phyloP scores from a whole-genome alignment of 1,139 yeast species.

The Saccharomyces hybrid region DNA sequence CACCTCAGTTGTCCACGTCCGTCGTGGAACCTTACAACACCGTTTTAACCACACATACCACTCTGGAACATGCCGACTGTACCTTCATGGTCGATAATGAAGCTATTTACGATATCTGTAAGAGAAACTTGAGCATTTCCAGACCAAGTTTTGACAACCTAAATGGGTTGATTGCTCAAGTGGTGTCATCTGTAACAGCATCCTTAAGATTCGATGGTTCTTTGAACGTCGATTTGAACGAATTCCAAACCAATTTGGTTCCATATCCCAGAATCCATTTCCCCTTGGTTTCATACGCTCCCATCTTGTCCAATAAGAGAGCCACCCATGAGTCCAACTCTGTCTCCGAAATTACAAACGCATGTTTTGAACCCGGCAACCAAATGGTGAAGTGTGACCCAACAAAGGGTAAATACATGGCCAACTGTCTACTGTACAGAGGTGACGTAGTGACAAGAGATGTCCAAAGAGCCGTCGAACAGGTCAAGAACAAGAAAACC shows the following conservation, averaged over 20 bases:
- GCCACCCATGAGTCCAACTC: slow-evolving; percentile 87
- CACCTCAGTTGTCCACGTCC: slow-evolving; percentile 92
- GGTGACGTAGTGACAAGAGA: slow-evolving; percentile 98
- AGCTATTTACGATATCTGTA: slow-evolving; percentile 97
- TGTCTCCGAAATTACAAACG: slow-evolving; percentile 89
- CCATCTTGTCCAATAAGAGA: slow-evolving; percentile 85
- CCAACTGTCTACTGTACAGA: slow-evolving; percentile 92
- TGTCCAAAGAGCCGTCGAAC: slow-evolving; percentile 90
- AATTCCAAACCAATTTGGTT: slow-evolving; percentile 94
- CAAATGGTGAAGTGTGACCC: slow-evolving; percentile 99
- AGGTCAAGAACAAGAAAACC: slow-evolving; percentile 85
- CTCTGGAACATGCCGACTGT: slow-evolving; percentile 97
- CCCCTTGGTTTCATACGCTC: slow-evolving; percentile 97
- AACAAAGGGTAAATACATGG: slow-evolving; percentile 95
- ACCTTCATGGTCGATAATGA: slow-evolving; percentile 98
- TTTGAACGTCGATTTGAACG: slow-evolving; percentile 90
- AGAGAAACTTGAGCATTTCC: slow-evolving; percentile 84
- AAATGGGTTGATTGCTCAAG: slow-evolving; percentile 93
- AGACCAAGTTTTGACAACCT: slow-evolving; percentile 84
- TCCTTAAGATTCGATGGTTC: slow-evolving; percentile 96
- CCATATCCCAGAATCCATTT: slow-evolving; percentile 99
- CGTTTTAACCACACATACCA: slow-evolving; percentile 91
- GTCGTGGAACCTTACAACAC: slow-evolving; percentile 98
- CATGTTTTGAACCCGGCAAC: slow-evolving; percentile 96
- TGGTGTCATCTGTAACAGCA: slow-evolving; percentile 94